These are phyloP conservation scores for Metschnikowia vanudenii DNA, from an alignment of 805 yeast genomes.

Conservation along the genomic window DNA sequence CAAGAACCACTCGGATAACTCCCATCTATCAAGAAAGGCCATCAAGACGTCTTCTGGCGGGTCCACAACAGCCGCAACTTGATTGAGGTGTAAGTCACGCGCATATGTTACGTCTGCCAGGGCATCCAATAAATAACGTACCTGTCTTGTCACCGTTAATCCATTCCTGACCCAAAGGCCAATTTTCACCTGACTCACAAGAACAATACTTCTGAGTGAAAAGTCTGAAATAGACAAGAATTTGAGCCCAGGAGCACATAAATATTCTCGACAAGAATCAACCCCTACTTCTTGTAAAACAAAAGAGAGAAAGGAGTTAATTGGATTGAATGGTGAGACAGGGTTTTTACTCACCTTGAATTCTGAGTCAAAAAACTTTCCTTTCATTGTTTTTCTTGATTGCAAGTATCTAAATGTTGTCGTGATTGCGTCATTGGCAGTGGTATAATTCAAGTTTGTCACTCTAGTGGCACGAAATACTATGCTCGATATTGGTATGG, in stretches of 20 bases:
- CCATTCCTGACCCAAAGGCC: slow-evolving; percentile 82
- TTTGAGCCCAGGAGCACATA: slow-evolving; percentile 13
- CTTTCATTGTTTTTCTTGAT: slow-evolving; percentile 23
- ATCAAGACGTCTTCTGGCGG: slow-evolving; percentile 35
- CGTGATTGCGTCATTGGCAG: slow-evolving; percentile 34
- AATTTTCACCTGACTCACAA: slow-evolving; percentile 57
- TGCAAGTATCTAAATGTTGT: slow-evolving; percentile 29
- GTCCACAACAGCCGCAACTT: slow-evolving; percentile 40
- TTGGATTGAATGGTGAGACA: slow-evolving; percentile 58
- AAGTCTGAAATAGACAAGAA: slow-evolving; percentile 52
- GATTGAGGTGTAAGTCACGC: slow-evolving; percentile 48
- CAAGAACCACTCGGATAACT: slow-evolving; percentile 45
- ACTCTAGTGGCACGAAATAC: slow-evolving; percentile 34
- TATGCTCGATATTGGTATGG: slow-evolving; percentile 44
- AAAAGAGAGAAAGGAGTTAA: slow-evolving; percentile 54
- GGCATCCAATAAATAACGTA: slow-evolving; percentile 46
- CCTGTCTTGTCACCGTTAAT: slow-evolving; percentile 48
- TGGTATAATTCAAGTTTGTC: slow-evolving; percentile 12
- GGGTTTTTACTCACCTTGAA: slow-evolving; percentile 48
- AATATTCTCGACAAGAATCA: slow-evolving; percentile 15
- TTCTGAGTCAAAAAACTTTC: slow-evolving; percentile 32
- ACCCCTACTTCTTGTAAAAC: slow-evolving; percentile 36
- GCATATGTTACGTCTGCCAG: slow-evolving; percentile 41
- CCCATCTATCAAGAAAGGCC: slow-evolving; percentile 56
- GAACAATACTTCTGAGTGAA: slow-evolving; percentile 57